Base-by-base conservation (phyloP, 2,329 filamentous ascomycete species). In the Harringtonia lauricola region DNA sequence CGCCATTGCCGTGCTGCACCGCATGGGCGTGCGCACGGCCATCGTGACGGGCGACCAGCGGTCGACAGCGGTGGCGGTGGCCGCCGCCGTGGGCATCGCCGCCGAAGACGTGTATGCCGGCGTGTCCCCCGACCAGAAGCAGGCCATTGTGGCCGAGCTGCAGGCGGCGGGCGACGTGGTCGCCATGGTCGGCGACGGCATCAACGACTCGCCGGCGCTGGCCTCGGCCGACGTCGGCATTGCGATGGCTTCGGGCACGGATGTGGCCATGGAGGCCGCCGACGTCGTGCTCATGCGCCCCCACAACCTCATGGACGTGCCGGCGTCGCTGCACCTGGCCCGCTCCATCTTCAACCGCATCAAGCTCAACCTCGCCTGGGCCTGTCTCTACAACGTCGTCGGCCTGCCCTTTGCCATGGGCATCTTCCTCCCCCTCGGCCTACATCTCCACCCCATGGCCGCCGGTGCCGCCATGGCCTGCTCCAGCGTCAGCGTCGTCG, bases 331-430 rank as follows among this genome's bases (percentile, higher is more conserved):
- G 13, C 73, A 87, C 53, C 79, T 98, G 12, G 82, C 86, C 18
- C 79, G 82, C 35, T 78, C 76, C 30, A 95, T 96, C 58, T 96
- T 98, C 71, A 73, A 70, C 44, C 81, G 92, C 51, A 98, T 98
- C 70, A 94, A 94, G 68, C 64, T 94, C 53, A 98, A 98, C 62
- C 73, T 98, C 3, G 70, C 81, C 3, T 95, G 92, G 86, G 89
- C 89, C 0, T 96, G 88, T 60, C 67, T 87, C 50, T 98, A 98
- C 73, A 98, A 98, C 61, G 50, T 87, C 39, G 66, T 96, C 48
- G 92, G 92, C 2, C 71, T 98, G 14, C 92, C 92, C 3, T 94
- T 98, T 55, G 92, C 92, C 34, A 96, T 96, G 92, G 92, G 92
- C 21, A 66, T 96, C 54, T 94, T 96, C 68, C 69, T 98, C 5